These are phyloP conservation scores for Silene latifolia DNA, from an alignment of 148 eudicot species.

Conservation along the genomic window DNA sequence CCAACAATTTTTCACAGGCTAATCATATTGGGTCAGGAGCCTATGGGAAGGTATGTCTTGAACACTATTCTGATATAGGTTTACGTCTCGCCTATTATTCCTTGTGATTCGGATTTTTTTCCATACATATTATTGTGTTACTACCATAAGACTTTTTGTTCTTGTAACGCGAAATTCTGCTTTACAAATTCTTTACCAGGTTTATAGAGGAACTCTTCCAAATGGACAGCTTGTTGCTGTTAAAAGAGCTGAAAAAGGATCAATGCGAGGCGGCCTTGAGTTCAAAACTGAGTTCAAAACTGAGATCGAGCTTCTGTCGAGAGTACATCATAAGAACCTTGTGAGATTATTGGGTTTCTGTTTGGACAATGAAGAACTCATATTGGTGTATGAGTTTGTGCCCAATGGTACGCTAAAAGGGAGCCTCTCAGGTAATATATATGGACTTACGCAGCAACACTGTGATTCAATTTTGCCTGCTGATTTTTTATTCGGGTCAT, in stretches of 20 bases:
- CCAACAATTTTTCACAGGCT: constrained; percentile 36
- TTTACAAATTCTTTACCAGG: constrained; percentile 36
- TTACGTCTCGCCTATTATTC: too few species aligned
- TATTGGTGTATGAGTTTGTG: constrained; percentile 73
- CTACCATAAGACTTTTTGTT: too few species aligned
- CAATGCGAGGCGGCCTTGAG: constrained; percentile 66
- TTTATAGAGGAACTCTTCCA: constrained; percentile 61
- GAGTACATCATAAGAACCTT: constrained; percentile 91
- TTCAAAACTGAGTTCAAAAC: constrained; percentile 85
- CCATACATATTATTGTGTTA: too few species aligned
- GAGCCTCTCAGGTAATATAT: constrained; percentile 54
- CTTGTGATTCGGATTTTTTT: too few species aligned
- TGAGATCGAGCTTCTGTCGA: constrained; percentile 85
- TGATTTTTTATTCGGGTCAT: neutral
- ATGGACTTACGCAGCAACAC: too few species aligned
- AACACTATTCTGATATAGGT: neutral
- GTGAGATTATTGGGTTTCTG: constrained; percentile 80
- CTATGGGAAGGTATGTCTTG: constrained; percentile 40
- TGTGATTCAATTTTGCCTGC: neutral
- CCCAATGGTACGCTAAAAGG: constrained; percentile 83
- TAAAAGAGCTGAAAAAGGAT: constrained; percentile 69
- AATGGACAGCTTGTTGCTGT: constrained; percentile 71
- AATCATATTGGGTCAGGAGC: constrained; percentile 40
- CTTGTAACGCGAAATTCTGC: neutral
- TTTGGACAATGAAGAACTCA: constrained; percentile 69